Base-by-base conservation (phyloP, 768 basidiomycete species). In the Cyclocybe cylindracea region DNA sequence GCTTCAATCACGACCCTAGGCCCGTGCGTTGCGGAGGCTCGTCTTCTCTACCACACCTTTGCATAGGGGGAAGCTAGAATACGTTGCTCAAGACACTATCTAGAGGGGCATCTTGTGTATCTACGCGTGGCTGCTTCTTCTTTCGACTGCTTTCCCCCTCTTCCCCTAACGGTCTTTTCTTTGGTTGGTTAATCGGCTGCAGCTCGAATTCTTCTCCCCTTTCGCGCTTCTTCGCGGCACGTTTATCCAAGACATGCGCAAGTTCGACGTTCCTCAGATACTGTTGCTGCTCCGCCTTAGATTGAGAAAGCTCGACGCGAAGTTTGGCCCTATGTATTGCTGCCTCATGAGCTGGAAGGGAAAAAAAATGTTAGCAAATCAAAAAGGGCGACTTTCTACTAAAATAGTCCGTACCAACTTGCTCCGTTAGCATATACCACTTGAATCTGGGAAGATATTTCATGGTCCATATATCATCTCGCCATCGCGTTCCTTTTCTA, bases 401-500 rank as follows among this genome's bases (percentile, higher is more conserved):
- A 35, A 7, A 36, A 39, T 14, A 36, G 40, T 36, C 79, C 94
- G 68, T 65, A 96, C 96, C 94, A 60, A 99, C 87, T 79, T 98
- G 96, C 70, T 98, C 97, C 5, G 93, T 95, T 52, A 99, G 76
- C 96, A 97, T 97, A 70, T 89, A 86, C 97, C 97, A 99, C 63
- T 95, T 97, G 78, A 98, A 99, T 63, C 85, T 89, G 7, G 95
- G 95, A 51, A 99, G 74, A 67, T 99, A 99, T 66, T 96, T 96
- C 94, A 98, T 96, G 50, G 97, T 98, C 97, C 97, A 99, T 7
- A 99, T 86, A 58, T 99, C 97, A 64, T 98, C 96, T 65, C 92
- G 78, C 91, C 93, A 98, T 51, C 92, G 78, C 2, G 84, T 80
- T 5, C 89, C 87, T 66, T 93, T 94, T 75, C 93, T 95, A 2